Evolutionary conservation across 352 stramenopile genomes (phyloP).

Genomic region (Peronosclerospora sorghi): DNA sequence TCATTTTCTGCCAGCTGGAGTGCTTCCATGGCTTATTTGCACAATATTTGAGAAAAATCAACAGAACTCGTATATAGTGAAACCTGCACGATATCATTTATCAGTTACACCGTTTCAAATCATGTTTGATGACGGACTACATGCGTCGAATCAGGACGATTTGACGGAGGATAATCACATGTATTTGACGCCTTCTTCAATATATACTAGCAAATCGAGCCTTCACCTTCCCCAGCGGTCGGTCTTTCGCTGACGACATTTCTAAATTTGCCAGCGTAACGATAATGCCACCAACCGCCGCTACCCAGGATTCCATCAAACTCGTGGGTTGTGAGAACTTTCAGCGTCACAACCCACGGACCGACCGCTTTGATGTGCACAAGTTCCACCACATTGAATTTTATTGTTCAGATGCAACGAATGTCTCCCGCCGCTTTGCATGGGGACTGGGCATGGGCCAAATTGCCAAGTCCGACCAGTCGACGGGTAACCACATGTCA

Average conservation of each 20-base stretch:
- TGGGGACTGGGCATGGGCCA: conserved; percentile 79
- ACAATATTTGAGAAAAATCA: too few relatives aligned
- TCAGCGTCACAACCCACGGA: conserved; percentile 61
- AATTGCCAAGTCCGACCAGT: conserved; percentile 78
- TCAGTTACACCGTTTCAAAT: too few relatives aligned
- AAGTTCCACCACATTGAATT: conserved; percentile 84
- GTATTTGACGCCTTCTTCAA: conserved; percentile 6
- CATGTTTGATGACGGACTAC: too few relatives aligned
- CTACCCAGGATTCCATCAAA: conserved; percentile 17
- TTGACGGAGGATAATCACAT: conserved; percentile 3
- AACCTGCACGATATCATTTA: too few relatives aligned
- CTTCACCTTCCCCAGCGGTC: conserved; percentile 6
- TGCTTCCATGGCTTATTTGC: conserved; percentile 24
- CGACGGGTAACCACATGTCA: conserved; percentile 77
- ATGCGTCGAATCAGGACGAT: conserved; percentile 2
- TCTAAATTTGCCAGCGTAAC: conserved; percentile 2
- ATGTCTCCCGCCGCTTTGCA: conserved; percentile 62
- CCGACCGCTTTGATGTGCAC: conserved; percentile 63
- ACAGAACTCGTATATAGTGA: too few relatives aligned
- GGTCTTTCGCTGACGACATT: conserved; percentile 2
- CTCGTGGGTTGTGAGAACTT: conserved; percentile 74
- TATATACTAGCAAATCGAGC: not conserved
- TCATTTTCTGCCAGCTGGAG: conserved; percentile 33
- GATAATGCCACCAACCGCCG: conserved; percentile 10
- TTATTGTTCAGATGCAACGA: conserved; percentile 72